Evolutionary conservation across 495 filamentous ascomycete species (phyloP), one percentile per base, ranked within the genome.

Genomic region (Penicillium ochrochloron): DNA sequence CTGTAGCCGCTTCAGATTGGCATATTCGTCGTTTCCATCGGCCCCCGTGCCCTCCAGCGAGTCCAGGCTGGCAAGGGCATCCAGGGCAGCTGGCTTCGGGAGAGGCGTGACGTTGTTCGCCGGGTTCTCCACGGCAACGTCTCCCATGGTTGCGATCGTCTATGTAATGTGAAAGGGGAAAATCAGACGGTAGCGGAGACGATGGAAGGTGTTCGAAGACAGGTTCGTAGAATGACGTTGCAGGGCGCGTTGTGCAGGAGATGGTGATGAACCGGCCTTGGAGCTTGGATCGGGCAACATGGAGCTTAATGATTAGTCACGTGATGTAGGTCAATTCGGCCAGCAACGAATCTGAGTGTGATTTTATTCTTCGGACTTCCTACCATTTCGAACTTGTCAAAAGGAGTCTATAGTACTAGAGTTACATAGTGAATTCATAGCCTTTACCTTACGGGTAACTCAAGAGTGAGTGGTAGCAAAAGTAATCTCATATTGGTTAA

Each of bases 1-100:
- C 78, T 98, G 93, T 61, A 98, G 85, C 79, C 92, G 93, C 81
- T 99, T 99, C 75, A 97, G 82, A 3, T 91, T 92, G 12, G 92
- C 91, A 76, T 99, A 99, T 77, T 98, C 93, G 76, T 99, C 96
- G 63, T 86, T 90, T 55, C 87, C 88, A 73, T 98, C 95, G 48
- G 86, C 87, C 14, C 86, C 84, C 52, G 92, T 80, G 62, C 91
- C 93, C 74, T 97, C 93, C 53, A 96, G 85, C 48, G 87, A 88
- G 75, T 97, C 94, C 77, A 97, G 88, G 78, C 92, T 97, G 41
- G 92, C 89, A 71, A 97, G 93, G 66, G 87, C 88, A 58, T 84
- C 82, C 60, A 95, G 90, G n/a, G 89, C 88, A 72, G 85, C 80
- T 70, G 86, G 85, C 82, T 91, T 94, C 81, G 88, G 90, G 75